These are phyloP conservation scores for Babesia bigemina DNA, from an alignment of 169 alveolate species.

Conservation along the genomic window DNA sequence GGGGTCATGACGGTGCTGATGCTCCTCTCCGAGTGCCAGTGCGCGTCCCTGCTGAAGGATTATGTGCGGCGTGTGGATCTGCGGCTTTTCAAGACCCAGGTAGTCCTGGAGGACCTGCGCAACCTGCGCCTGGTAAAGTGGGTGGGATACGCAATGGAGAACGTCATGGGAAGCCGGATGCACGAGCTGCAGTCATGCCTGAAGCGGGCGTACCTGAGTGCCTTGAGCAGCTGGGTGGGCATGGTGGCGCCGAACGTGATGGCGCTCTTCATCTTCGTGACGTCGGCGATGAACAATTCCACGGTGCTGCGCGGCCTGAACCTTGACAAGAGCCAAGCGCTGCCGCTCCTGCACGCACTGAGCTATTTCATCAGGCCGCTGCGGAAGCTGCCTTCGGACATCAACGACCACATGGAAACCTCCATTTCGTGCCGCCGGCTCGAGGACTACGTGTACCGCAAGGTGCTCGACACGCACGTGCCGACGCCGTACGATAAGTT, in stretches of 20 bases:
- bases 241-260: conserved; percentile 46
- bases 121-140: conserved; percentile 53
- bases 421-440: conserved; percentile 59
- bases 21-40: conserved; percentile 61
- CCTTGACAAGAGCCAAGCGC: conserved; percentile 39
- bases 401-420: conserved; percentile 65
- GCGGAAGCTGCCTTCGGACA: conserved; percentile 53
- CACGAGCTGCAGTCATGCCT: conserved; percentile 65
- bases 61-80: conserved; percentile 53
- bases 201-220: conserved; percentile 51
- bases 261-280: conserved; percentile 48
- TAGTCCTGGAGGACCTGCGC: conserved; percentile 49
- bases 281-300: conserved; percentile 21
- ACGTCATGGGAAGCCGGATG: conserved; percentile 51
- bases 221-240: conserved; percentile 65
- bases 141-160: conserved; percentile 47
- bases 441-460: conserved; percentile 41
- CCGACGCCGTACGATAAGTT: conserved; percentile 27
- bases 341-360: conserved; percentile 65
- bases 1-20: conserved; percentile 31
- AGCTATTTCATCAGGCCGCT: conserved; percentile 62
- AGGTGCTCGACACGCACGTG: conserved; percentile 49
- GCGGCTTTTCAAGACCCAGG: conserved; percentile 56
- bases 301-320: conserved; percentile 41
- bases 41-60: conserved; percentile 53